Percentiles rank a stretch among this genome's conserved stretches.
These are phyloP conservation scores for Moesziomyces sp. DNA, from an alignment of 1,284 basidiomycete genomes.

Conservation along the genomic window DNA sequence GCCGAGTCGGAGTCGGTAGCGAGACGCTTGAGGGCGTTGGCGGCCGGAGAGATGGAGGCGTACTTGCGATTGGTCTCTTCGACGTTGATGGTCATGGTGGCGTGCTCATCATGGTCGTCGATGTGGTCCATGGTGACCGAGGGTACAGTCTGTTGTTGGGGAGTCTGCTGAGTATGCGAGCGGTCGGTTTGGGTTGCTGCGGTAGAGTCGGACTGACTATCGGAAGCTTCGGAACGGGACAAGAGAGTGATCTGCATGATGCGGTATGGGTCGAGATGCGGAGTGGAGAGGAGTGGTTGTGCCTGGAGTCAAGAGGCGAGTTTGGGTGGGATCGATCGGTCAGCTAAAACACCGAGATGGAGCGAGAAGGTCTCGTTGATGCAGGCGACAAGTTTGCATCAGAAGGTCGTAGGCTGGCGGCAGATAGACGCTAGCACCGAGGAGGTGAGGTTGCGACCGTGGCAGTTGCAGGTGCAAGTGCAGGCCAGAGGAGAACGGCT, in stretches of 20 bases:
- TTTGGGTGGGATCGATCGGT: slow-evolving; percentile 41
- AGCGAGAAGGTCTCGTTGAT: slow-evolving; percentile 7
- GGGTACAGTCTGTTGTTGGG: not conserved
- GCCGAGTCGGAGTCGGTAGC: slow-evolving; percentile 30
- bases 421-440: slow-evolving; percentile 17
- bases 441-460: not conserved
- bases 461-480: not conserved
- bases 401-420: slow-evolving; percentile 12
- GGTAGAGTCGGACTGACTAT: not conserved
- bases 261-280: not conserved
- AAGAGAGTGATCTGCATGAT: slow-evolving; percentile 13
- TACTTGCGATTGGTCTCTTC: slow-evolving; percentile 40
- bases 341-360: slow-evolving; percentile 51
- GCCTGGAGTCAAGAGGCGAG: not conserved
- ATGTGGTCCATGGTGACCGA: not conserved
- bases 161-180: not conserved
- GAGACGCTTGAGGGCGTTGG: slow-evolving; percentile 36
- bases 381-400: slow-evolving; percentile 16
- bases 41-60: slow-evolving; percentile 21
- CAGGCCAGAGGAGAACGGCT: not conserved
- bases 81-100: slow-evolving; percentile 35
- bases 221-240: not conserved
- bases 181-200: not conserved
- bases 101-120: slow-evolving; percentile 2
- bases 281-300: not conserved